A percentile compares a stretch with the other conserved stretches of the same genome.
These are phyloP conservation scores for Blakeslea trispora DNA, from an alignment of 371 early-diverging fungal species.

Conservation along the genomic window DNA sequence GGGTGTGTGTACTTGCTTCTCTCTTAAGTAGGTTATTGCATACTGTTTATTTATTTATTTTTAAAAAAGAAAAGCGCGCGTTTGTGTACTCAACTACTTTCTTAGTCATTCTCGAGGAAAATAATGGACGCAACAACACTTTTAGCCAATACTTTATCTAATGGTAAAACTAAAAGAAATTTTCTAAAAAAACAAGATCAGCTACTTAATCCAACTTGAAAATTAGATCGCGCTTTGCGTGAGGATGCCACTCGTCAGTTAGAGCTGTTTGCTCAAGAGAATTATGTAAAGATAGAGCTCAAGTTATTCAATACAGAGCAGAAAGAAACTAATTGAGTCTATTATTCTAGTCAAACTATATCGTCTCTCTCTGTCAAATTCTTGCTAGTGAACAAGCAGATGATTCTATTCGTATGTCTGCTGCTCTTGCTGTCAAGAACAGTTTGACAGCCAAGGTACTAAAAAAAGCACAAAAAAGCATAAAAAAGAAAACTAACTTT, in stretches of 20 bases:
- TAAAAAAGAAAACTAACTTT: constrained; percentile 3
- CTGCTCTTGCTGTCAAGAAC: constrained; percentile 93
- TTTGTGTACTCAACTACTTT: not conserved
- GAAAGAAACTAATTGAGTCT: no score
- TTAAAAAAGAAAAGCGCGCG: not conserved
- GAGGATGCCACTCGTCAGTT: constrained; percentile 79
- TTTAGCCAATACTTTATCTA: constrained; percentile 74
- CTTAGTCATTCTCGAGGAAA: constrained; percentile 10
- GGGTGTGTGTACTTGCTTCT: not conserved
- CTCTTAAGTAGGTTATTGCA: not conserved
- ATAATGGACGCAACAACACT: constrained; percentile 74
- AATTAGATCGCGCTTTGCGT: constrained; percentile 53
- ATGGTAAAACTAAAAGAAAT: constrained; percentile 47
- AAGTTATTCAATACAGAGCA: no score
- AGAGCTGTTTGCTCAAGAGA: constrained; percentile 71
- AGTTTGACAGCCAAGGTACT: constrained; percentile 85
- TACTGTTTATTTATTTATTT: constrained; percentile 3
- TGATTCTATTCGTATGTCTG: constrained; percentile 70
- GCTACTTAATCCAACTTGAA: not conserved
- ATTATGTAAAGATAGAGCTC: constrained; percentile 76
- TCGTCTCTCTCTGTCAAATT: constrained; percentile 76
- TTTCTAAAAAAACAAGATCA: not conserved
- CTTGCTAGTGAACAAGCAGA: constrained; percentile 73
- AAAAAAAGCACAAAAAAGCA: no score
- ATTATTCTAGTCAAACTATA: constrained; percentile 69